These are phyloP conservation scores for Populus simonii DNA, from an alignment of 345 rosid genomes.

Conservation along the genomic window DNA sequence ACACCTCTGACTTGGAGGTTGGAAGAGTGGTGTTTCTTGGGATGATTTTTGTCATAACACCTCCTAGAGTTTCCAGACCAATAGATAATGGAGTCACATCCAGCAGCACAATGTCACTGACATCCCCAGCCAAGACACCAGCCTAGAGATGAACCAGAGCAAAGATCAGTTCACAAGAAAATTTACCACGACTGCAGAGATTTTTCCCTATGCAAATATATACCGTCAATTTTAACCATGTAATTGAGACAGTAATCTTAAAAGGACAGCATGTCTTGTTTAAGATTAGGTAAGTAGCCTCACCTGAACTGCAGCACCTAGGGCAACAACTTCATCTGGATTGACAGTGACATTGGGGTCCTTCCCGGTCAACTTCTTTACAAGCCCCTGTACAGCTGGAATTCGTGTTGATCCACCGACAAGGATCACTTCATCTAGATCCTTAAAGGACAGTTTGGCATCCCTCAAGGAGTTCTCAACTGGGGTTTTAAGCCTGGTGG, in stretches of 20 bases:
- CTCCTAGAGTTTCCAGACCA: slow-evolving; percentile 95
- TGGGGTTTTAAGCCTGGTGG: slow-evolving; percentile 69
- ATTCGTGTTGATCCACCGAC: slow-evolving; percentile 99
- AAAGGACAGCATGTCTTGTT: not conserved
- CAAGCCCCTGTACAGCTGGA: slow-evolving; percentile 93
- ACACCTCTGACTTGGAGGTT: slow-evolving; percentile 96
- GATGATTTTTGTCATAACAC: slow-evolving; percentile 96
- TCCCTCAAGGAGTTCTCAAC: slow-evolving; percentile 84
- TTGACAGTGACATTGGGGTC: slow-evolving; percentile 96
- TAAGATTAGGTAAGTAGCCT: not conserved
- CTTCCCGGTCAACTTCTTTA: slow-evolving; percentile 83
- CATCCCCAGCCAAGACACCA: slow-evolving; percentile 94
- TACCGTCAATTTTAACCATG: not conserved
- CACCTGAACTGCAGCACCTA: slow-evolving; percentile 99
- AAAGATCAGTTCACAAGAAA: not conserved
- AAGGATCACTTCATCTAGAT: slow-evolving; percentile 91
- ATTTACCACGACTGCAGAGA: no score
- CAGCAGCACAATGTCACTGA: slow-evolving; percentile 87
- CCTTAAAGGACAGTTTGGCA: slow-evolving; percentile 82
- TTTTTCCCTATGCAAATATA: not conserved
- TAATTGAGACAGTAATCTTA: not conserved
- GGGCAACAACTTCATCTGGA: slow-evolving; percentile 97
- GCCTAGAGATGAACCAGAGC: slow-evolving; percentile 43
- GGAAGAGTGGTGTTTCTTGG: slow-evolving; percentile 93
- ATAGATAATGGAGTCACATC: slow-evolving; percentile 85